phyloP scores from a whole-genome alignment of 768 basidiomycete species.

The Megacollybia marginata region DNA sequence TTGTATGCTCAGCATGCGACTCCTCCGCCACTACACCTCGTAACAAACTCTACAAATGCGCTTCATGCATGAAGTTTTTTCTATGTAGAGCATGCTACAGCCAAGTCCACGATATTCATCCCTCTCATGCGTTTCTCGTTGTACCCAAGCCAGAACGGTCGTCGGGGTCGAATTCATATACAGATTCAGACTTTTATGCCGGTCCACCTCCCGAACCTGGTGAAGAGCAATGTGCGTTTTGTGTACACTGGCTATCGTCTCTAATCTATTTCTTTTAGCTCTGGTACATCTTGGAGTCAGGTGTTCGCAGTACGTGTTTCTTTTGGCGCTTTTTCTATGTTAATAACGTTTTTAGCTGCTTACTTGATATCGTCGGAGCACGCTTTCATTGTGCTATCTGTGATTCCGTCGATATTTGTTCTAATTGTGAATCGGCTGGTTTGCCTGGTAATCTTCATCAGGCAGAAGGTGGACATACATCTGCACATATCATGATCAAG shows the following conservation, averaged over 20 bases:
- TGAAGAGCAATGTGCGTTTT: conserved; percentile 54
- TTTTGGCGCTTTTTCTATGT: background rate
- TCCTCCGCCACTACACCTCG: conserved; percentile 34
- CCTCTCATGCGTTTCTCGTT: conserved; percentile 77
- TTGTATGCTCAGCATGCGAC: conserved; percentile 77
- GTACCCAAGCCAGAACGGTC: conserved; percentile 53
- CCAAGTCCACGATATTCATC: conserved; percentile 88
- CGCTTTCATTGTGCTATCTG: conserved; percentile 92
- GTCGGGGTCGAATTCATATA: conserved; percentile 22
- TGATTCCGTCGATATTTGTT: conserved; percentile 76
- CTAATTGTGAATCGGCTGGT: conserved; percentile 82
- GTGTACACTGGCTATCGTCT: background rate
- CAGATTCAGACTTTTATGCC: conserved; percentile 30
- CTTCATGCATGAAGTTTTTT: conserved; percentile 71
- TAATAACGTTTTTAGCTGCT: conserved; percentile 50
- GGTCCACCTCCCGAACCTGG: conserved; percentile 28
- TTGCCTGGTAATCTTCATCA: conserved; percentile 78
- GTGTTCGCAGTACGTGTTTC: conserved; percentile 70
- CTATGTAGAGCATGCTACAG: conserved; percentile 84
- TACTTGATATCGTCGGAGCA: conserved; percentile 86
- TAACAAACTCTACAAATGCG: conserved; percentile 76
- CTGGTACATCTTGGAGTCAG: conserved; percentile 75
- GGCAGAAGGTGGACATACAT: conserved; percentile 68
- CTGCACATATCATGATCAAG: conserved; percentile 93
- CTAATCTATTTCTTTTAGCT: conserved; percentile 30